phyloP scores from a whole-genome alignment of 192 early-diverging fungal genomes.

The Podila epicladia region DNA sequence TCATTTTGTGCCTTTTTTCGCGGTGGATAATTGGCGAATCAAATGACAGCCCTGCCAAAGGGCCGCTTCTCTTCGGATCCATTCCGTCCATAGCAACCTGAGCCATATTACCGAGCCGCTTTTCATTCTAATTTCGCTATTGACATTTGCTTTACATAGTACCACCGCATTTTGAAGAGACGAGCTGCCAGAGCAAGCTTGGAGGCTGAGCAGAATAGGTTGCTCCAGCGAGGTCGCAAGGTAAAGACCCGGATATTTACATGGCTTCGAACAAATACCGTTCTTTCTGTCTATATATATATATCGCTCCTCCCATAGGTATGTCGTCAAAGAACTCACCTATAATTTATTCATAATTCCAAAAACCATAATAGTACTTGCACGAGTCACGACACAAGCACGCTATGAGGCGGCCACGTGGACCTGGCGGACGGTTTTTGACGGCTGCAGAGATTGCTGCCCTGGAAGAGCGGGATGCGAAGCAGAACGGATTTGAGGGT shows the following conservation, averaged over 20 bases:
- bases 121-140: background rate
- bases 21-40: background rate
- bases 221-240: constrained; percentile 67
- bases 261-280: background rate
- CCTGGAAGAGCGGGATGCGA: constrained; percentile 22
- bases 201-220: constrained; percentile 74
- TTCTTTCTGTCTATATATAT: background rate
- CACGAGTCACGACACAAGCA: constrained; percentile 98
- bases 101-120: background rate
- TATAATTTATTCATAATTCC: background rate
- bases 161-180: constrained; percentile 94
- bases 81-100: background rate
- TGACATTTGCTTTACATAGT: constrained; percentile 57
- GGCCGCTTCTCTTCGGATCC: background rate
- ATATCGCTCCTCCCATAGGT: constrained; percentile 2
- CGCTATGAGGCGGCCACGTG: constrained; percentile 95
- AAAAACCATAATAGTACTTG: constrained; percentile 72
- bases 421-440: constrained; percentile 96
- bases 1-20: constrained; percentile 21
- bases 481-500: background rate
- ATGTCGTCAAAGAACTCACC: background rate
- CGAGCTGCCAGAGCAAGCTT: constrained; percentile 86
- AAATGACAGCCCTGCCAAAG: background rate
- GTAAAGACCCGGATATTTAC: constrained; percentile 5
- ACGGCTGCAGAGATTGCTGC: constrained; percentile 55